Conservation (phyloP, 805 yeast species). For the Schwanniomyces yamadae region DNA sequence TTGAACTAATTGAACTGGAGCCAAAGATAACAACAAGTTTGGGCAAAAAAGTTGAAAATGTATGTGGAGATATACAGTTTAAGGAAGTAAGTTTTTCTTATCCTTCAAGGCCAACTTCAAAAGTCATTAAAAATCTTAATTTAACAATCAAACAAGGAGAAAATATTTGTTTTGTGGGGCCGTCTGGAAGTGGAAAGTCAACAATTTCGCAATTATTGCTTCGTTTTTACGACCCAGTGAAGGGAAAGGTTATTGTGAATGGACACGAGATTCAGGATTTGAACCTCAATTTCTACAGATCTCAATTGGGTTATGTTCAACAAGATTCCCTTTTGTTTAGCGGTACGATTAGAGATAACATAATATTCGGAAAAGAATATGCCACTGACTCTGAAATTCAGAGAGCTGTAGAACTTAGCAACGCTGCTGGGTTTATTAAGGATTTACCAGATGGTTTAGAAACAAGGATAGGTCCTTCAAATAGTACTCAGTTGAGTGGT, state of each 20-base stretch:
- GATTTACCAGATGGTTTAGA: slow-evolving; percentile 81
- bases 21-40: slow-evolving; percentile 67
- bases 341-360: slow-evolving; percentile 81
- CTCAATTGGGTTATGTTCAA: slow-evolving; percentile 82
- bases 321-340: slow-evolving; percentile 90
- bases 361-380: slow-evolving; percentile 67
- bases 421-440: slow-evolving; percentile 65
- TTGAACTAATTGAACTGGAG: slow-evolving; percentile 77
- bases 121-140: slow-evolving; percentile 60
- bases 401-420: slow-evolving; percentile 66
- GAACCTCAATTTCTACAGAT: slow-evolving; percentile 70
- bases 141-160: slow-evolving; percentile 73
- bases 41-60: slow-evolving; percentile 49
- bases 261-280: slow-evolving; percentile 59
- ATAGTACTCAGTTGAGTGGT: slow-evolving; percentile 77
- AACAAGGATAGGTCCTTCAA: slow-evolving; percentile 76
- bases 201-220: slow-evolving; percentile 77
- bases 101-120: slow-evolving; percentile 77
- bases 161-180: slow-evolving; percentile 92
- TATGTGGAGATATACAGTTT: slow-evolving; percentile 61
- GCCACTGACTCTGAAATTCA: slow-evolving; percentile 59
- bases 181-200: slow-evolving; percentile 96
- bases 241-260: slow-evolving; percentile 66
- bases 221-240: slow-evolving; percentile 76
- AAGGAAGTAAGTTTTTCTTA: slow-evolving; percentile 66